Evolutionary conservation across 2,329 filamentous ascomycete species (phyloP).

Genomic region (Alternaria viburni): DNA sequence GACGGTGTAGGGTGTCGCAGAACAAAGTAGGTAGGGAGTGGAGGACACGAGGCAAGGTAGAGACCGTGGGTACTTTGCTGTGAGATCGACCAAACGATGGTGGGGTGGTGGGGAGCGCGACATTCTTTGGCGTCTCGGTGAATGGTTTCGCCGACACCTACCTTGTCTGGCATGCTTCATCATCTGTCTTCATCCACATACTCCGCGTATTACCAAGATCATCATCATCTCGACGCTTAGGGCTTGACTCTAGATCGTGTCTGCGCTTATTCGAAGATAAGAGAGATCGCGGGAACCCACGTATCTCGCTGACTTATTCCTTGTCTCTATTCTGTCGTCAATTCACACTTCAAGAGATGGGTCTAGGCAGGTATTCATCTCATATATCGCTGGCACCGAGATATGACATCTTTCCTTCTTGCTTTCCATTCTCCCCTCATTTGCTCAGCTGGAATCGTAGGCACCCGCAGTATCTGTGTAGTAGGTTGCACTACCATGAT

Average conservation of each 20-base stretch:
- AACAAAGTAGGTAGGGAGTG: too few relatives aligned
- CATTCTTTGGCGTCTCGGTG: conserved; percentile 9
- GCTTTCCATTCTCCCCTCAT: background rate
- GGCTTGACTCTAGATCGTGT: background rate
- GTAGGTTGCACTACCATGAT: background rate
- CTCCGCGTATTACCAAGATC: background rate
- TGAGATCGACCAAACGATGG: conserved; percentile 2
- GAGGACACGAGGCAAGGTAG: background rate
- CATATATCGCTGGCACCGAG: background rate
- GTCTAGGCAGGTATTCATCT: background rate
- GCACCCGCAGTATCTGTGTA: background rate
- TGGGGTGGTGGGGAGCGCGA: conserved; percentile 13
- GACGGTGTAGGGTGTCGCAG: background rate
- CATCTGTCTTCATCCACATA: background rate
- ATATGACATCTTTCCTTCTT: background rate
- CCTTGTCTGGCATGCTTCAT: background rate
- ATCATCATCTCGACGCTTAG: background rate
- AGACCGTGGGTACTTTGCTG: conserved; percentile 5
- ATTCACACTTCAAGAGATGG: background rate
- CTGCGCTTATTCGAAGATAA: background rate
- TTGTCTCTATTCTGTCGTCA: background rate
- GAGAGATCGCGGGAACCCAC: background rate
- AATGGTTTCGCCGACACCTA: conserved; percentile 2
- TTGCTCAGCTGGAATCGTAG: background rate
- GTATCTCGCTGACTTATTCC: background rate